A percentile compares a stretch with the other conserved stretches of the same genome.
phyloP scores from a whole-genome alignment of 2,329 filamentous ascomycete species.

The Stagonosporopsis chrysanthemi region DNA sequence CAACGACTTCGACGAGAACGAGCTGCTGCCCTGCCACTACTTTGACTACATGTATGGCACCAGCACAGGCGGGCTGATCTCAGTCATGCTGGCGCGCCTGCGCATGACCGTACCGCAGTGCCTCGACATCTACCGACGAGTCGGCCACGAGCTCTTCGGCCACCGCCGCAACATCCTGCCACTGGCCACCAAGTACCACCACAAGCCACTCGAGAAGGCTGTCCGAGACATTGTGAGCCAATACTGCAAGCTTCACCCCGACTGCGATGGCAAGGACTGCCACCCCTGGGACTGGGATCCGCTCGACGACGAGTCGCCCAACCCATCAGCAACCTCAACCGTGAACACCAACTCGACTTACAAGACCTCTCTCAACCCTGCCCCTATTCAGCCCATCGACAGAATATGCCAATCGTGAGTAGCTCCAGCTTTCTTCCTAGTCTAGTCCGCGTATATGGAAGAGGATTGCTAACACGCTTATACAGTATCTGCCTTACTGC shows the following conservation, averaged over 20 bases:
- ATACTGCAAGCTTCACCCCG: slow-evolving; percentile 53
- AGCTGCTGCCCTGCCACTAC: slow-evolving; percentile 59
- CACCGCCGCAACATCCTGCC: slow-evolving; percentile 54
- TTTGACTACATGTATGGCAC: slow-evolving; percentile 64
- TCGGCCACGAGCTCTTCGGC: slow-evolving; percentile 59
- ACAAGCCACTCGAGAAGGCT: slow-evolving; percentile 57
- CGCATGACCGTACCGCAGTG: slow-evolving; percentile 59
- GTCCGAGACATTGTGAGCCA: slow-evolving; percentile 55
- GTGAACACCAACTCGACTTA: slow-evolving; percentile 32
- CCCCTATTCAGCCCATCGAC: slow-evolving; percentile 30
- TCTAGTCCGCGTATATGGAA: no score
- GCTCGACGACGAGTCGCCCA: slow-evolving; percentile 28
- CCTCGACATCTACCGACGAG: slow-evolving; percentile 56
- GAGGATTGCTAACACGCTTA: not conserved
- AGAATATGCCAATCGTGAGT: slow-evolving; percentile 51
- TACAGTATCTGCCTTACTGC: slow-evolving; percentile 56
- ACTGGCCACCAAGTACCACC: slow-evolving; percentile 58
- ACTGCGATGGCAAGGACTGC: slow-evolving; percentile 55
- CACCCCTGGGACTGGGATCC: slow-evolving; percentile 51
- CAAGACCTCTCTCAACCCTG: slow-evolving; percentile 19
- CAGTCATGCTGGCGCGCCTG: slow-evolving; percentile 58
- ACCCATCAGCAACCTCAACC: slow-evolving; percentile 17
- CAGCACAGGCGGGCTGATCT: slow-evolving; percentile 60
- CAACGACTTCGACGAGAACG: slow-evolving; percentile 49
- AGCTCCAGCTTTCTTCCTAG: no score